Evolutionary conservation across 2,329 filamentous ascomycete genomes (phyloP).

Genomic region (Pseudogymnoascus sp.): DNA sequence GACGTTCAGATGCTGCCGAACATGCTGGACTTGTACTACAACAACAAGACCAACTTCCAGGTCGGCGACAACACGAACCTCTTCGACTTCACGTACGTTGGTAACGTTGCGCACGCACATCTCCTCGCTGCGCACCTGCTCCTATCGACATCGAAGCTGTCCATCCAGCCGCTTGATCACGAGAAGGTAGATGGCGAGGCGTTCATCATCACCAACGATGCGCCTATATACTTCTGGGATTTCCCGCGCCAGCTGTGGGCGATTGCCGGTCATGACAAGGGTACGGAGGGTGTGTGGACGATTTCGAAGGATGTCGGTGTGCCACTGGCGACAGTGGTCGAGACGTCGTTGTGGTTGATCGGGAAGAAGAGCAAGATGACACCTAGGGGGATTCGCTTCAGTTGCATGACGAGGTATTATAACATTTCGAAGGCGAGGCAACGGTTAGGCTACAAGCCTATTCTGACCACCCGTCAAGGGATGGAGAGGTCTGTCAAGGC

Average conservation of each 20-base stretch:
- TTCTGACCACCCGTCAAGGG: constrained; percentile 60
- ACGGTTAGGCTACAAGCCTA: constrained; percentile 60
- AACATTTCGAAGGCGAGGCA: constrained; percentile 67
- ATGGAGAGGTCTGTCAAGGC: constrained; percentile 30
- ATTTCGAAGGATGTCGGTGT: constrained; percentile 46
- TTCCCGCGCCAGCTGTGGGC: constrained; percentile 73
- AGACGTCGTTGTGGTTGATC: constrained; percentile 43
- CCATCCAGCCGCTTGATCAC: constrained; percentile 56
- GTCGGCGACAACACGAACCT: constrained; percentile 67
- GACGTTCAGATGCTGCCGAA: constrained; percentile 70
- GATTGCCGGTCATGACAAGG: constrained; percentile 45
- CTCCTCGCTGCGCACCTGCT: constrained; percentile 64
- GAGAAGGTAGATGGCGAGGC: constrained; percentile 76
- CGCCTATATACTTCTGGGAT: constrained; percentile 87
- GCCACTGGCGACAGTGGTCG: constrained; percentile 45
- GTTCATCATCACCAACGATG: constrained; percentile 86
- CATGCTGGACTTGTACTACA: constrained; percentile 63
- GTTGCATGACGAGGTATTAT: constrained; percentile 70
- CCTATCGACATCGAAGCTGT: constrained; percentile 26
- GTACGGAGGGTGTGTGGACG: constrained; percentile 47
- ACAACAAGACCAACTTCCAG: constrained; percentile 66
- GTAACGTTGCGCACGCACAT: constrained; percentile 69
- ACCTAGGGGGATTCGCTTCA: constrained; percentile 45
- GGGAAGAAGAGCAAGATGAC: constrained; percentile 47
- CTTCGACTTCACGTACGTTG: constrained; percentile 64